Percentiles rank a stretch among this genome's conserved stretches.
These are phyloP conservation scores for Puya raimondii DNA, from an alignment of 176 grass and related monocot genomes.

Conservation along the genomic window DNA sequence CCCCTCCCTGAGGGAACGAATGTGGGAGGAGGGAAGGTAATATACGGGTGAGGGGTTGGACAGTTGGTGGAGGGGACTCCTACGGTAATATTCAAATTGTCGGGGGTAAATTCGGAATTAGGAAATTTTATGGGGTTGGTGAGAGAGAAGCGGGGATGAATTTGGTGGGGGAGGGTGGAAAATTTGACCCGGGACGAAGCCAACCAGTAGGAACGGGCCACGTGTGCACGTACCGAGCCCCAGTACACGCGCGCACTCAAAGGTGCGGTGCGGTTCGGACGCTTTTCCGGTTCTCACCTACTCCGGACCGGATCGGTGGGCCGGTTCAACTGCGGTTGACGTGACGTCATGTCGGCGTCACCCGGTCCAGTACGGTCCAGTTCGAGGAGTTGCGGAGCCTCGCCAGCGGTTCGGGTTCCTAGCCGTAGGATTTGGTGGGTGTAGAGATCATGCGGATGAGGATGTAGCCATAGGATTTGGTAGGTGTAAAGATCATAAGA, in stretches of 20 bases:
- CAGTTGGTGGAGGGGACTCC: conserved; percentile 22
- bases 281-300: neutral
- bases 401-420: neutral
- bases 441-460: no score
- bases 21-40: conserved; percentile 17
- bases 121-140: conserved; percentile 25
- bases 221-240: neutral
- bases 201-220: conserved; percentile 21
- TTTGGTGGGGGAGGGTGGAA: neutral
- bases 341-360: neutral
- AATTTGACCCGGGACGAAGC: neutral
- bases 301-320: conserved; percentile 10
- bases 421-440: no score
- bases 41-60: conserved; percentile 13
- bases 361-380: conserved; percentile 1
- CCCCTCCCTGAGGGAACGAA: conserved; percentile 28
- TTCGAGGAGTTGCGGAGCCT: neutral
- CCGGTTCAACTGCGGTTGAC: conserved; percentile 16
- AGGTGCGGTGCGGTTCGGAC: neutral
- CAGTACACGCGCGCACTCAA: conserved; percentile 4
- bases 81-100: neutral
- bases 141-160: conserved; percentile 19
- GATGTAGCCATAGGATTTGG: no score
- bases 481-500: no score
- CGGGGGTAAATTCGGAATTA: neutral